Conservation (phyloP, 768 basidiomycete genomes). For the Boletus fagicola region DNA sequence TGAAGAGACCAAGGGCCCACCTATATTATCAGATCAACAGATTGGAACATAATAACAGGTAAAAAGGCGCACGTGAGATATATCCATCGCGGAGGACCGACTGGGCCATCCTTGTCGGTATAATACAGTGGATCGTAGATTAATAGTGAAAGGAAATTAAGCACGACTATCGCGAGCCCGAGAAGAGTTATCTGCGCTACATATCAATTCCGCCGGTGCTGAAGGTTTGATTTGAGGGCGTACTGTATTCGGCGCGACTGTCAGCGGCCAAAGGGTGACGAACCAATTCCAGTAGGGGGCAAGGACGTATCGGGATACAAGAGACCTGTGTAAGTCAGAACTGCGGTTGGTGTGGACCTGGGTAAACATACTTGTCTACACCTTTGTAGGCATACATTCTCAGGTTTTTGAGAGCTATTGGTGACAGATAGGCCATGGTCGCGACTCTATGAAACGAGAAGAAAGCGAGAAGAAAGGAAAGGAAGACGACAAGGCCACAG, state of each 20-base stretch:
- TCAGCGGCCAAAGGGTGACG: constrained; percentile 82
- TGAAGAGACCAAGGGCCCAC: constrained; percentile 85
- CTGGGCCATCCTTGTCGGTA: constrained; percentile 59
- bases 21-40: constrained; percentile 37
- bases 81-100: constrained; percentile 76
- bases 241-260: constrained; percentile 87
- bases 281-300: constrained; percentile 91
- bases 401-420: constrained; percentile 67
- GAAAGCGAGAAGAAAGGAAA: background rate
- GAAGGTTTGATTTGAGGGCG: constrained; percentile 24
- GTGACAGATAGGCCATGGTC: constrained; percentile 64
- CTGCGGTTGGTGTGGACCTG: background rate
- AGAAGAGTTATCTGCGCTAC: constrained; percentile 78
- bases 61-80: constrained; percentile 73
- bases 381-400: constrained; percentile 78
- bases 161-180: constrained; percentile 74
- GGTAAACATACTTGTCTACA: constrained; percentile 65
- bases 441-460: background rate
- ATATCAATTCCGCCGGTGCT: background rate
- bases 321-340: constrained; percentile 49
- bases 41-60: background rate
- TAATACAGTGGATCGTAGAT: constrained; percentile 81
- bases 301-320: constrained; percentile 72
- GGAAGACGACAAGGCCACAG: background rate
- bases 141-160: constrained; percentile 82